A percentile compares a stretch with the other conserved stretches of the same genome.
Evolutionary conservation across 202 grass and related monocot species (phyloP).

Genomic region (Panicum virgatum): DNA sequence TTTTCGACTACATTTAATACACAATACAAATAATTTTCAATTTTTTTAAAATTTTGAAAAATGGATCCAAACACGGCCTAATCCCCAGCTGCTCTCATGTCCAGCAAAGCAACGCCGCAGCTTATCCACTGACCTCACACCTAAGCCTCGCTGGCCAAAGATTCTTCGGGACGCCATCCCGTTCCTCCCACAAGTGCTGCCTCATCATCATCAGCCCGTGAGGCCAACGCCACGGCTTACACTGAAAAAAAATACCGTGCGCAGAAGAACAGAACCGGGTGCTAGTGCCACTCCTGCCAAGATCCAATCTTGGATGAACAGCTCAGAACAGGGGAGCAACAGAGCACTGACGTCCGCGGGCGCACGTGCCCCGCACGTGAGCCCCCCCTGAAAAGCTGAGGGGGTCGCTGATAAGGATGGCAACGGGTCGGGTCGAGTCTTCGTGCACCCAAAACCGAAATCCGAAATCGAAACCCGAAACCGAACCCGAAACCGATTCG

Average conservation of each 20-base stretch:
- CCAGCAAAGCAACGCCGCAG: neutral
- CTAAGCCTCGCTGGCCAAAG: conserved; percentile 18
- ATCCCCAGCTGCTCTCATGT: neutral
- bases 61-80: too few species aligned
- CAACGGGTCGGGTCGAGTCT: too few species aligned
- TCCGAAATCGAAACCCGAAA: too few species aligned
- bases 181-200: too few species aligned
- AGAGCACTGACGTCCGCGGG: neutral
- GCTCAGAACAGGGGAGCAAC: neutral
- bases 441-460: too few species aligned
- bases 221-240: neutral
- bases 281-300: neutral
- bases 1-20: too few species aligned
- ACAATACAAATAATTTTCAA: too few species aligned
- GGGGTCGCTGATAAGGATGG: too few species aligned
- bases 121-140: conserved; percentile 28
- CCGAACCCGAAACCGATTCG: too few species aligned
- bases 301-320: conserved; percentile 24
- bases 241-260: neutral
- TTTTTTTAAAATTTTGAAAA: too few species aligned
- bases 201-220: too few species aligned
- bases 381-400: neutral
- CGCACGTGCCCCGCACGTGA: conserved; percentile 29
- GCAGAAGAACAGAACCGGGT: neutral
- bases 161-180: neutral